Conservation (phyloP, 139 green algal species). For the Chlamydomonas sphaeroides region DNA sequence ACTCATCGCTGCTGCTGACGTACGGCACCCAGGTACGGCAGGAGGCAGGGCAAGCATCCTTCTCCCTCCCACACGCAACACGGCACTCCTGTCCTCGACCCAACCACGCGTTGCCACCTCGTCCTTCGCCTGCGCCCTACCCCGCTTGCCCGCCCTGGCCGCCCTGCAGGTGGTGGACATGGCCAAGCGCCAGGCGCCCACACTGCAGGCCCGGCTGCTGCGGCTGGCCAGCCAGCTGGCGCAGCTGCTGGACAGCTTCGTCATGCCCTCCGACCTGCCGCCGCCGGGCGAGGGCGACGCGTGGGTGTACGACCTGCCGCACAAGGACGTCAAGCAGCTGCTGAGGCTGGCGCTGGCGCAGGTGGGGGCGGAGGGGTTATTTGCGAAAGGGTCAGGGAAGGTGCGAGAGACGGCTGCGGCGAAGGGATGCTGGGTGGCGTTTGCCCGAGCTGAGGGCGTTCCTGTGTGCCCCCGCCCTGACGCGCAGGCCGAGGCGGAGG, state of each 20-base stretch:
- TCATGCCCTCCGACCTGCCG: conserved; percentile 64
- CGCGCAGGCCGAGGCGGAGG: conserved; percentile 42
- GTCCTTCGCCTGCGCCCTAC: too few species aligned
- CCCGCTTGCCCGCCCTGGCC: background rate
- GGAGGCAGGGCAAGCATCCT: too few species aligned
- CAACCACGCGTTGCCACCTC: too few species aligned
- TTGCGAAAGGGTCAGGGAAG: too few species aligned
- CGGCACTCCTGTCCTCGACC: too few species aligned
- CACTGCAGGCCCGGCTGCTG: conserved; percentile 23
- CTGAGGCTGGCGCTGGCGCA: conserved; percentile 50
- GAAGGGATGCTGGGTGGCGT: too few species aligned
- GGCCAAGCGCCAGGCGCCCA: conserved; percentile 15
- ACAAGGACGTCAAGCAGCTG: conserved; percentile 57
- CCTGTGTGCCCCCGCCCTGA: too few species aligned
- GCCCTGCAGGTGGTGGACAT: conserved; percentile 13
- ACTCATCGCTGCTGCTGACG: conserved; percentile 37
- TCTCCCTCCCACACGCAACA: too few species aligned
- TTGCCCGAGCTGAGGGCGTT: too few species aligned
- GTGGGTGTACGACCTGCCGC: conserved; percentile 46
- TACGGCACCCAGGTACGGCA: conserved; percentile 25
- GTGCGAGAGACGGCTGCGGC: too few species aligned
- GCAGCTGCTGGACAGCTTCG: conserved; percentile 59
- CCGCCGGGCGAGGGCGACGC: conserved; percentile 37
- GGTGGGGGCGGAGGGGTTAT: conserved; percentile 16
- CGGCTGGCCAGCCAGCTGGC: background rate